Evolutionary conservation across 2,329 filamentous ascomycete genomes (phyloP), one percentile per base, ranked within the genome.

Genomic region (Claviceps maximensis): DNA sequence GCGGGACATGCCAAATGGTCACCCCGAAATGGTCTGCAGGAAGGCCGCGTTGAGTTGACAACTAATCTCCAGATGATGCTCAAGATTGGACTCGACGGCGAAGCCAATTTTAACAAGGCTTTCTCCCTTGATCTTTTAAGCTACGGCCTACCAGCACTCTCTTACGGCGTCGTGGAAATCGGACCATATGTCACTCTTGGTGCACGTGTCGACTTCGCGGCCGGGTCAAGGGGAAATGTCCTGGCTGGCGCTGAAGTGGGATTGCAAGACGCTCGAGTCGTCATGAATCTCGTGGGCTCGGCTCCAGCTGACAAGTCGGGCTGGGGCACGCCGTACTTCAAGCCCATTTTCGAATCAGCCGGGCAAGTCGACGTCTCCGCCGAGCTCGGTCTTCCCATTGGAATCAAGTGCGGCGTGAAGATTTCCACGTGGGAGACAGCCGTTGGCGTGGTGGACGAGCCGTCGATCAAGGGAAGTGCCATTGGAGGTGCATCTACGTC

Each of bases 11-110:
- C 54, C 5, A 49, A 13, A 49, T 55, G 54, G 54, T 51, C 54
- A 3, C 48, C 48, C 8, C 5, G 31, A 12, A 10, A 19, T 2
- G 62, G 62, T 9, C 41, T 66, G 9, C 51, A 60, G 44, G 58
- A 62, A 29, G 61, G 62, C 1, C 51, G 53, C 12, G 57, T 59
- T 8, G 49, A 53, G 38, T 2, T 55, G 33, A 40, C 23, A 1
- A 31, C 45, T 2, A 10, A 19, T 47, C 23, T 47, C 13, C 12
- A 46, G 15, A 7, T 46, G 3, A 27, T 17, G 8, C 7, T 47
- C 17, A 63, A 65, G 49, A 49, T 66, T 2, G 67, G 66, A 21
- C 55, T 69, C 36, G 60, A 66, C 29, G 66, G 65, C 6, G 48
- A 59, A 44, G 51, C 61, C 13, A 55, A 23, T 13, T 57, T 59